phyloP scores from a whole-genome alignment of 768 basidiomycete genomes.

The Boletus insuetus region DNA sequence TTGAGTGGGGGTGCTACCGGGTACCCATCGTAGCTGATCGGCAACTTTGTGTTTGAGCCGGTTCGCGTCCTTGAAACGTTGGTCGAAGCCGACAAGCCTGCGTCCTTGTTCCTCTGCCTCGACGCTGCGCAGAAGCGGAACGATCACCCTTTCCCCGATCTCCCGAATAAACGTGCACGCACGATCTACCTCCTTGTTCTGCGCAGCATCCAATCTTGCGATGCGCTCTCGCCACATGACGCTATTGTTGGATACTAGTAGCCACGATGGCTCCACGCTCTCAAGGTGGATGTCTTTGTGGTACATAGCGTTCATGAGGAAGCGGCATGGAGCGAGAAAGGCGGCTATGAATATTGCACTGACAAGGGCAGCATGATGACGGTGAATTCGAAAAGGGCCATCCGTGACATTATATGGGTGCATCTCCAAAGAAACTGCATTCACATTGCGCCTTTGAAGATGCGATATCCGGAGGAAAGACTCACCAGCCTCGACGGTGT shows the following conservation, averaged over 20 bases:
- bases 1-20: not conserved
- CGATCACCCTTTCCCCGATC: not conserved
- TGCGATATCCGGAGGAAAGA: no score
- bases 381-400: not conserved
- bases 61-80: not conserved
- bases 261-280: no score
- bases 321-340: not conserved
- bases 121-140: not conserved
- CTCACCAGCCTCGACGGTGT: no score
- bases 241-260: no score
- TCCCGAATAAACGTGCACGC: not conserved
- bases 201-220: not conserved
- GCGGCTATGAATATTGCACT: not conserved
- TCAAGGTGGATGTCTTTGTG: not conserved
- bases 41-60: not conserved
- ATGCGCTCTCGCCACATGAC: no score
- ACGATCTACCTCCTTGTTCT: not conserved
- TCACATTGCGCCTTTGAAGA: no score
- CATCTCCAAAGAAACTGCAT: no score
- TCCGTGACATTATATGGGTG: not conserved
- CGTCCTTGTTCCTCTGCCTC: not conserved
- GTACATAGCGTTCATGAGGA: not conserved
- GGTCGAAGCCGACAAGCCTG: not conserved
- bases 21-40: not conserved
- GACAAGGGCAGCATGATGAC: not conserved